These are phyloP conservation scores for Xylariaceae sp. DNA, from an alignment of 2,329 filamentous ascomycete genomes.

Conservation along the genomic window DNA sequence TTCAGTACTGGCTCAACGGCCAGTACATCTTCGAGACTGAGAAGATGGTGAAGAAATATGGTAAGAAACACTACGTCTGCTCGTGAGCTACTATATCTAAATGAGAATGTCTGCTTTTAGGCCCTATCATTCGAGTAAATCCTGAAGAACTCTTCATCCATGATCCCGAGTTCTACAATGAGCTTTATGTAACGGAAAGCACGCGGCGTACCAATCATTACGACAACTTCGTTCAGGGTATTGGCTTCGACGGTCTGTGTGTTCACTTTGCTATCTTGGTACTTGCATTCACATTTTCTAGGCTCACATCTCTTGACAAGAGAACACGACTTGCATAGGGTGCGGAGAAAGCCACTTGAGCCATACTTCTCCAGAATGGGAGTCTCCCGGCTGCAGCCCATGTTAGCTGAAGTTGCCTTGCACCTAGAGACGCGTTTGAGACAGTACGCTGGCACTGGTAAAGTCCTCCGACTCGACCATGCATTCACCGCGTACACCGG, in stretches of 20 bases:
- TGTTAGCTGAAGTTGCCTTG: constrained; percentile 26
- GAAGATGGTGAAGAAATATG: constrained; percentile 45
- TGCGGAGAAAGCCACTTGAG: constrained; percentile 27
- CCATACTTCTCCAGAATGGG: constrained; percentile 29
- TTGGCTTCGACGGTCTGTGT: constrained; percentile 30
- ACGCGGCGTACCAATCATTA: constrained; percentile 28
- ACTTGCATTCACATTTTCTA: constrained; percentile 1
- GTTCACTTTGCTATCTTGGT: not conserved
- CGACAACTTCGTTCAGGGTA: constrained; percentile 27
- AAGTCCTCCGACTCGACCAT: constrained; percentile 28
- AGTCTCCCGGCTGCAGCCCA: constrained; percentile 21
- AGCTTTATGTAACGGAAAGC: constrained; percentile 25
- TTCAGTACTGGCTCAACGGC: constrained; percentile 32
- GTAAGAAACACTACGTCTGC: constrained; percentile 21
- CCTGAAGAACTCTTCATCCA: constrained; percentile 40
- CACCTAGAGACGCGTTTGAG: constrained; percentile 27
- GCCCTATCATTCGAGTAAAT: constrained; percentile 34
- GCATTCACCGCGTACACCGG: constrained; percentile 29
- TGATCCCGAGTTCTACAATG: constrained; percentile 31
- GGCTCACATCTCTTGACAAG: constrained; percentile 29
- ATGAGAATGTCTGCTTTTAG: constrained; percentile 10
- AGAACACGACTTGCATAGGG: constrained; percentile 30
- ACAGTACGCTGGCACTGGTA: constrained; percentile 19
- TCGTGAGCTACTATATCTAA: not conserved
- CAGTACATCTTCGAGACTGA: constrained; percentile 41